Evolutionary conservation across 1,139 yeast genomes (phyloP), one percentile per base, ranked within the genome.

Genomic region (Magnusiomyces suaveolens): DNA sequence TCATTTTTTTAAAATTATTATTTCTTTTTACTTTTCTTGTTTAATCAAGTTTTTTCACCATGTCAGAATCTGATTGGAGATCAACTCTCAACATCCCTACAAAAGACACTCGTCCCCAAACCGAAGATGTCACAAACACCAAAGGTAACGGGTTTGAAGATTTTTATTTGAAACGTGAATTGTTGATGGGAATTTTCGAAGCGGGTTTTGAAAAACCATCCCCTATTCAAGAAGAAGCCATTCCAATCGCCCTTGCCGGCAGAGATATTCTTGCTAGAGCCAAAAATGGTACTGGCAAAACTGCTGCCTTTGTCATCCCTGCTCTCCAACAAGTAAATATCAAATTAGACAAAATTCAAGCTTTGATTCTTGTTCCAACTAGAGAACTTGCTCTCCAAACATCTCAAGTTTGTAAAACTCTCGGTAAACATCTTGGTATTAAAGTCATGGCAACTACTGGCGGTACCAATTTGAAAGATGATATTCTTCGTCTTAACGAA

Each of bases 391-490:
- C 97, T n/a, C 78, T 89, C 64, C 97, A 89, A 71, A 94, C 97
- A 12, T 87, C 97, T 23, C 97, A 92, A 71, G 98, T 92, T 46
- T 96, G 94, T 58, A 84, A 94, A 72, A 90, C 97, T n/a, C 78
- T 92, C 61, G 97, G 97, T 59, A 90, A 89, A 70, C 97, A 92
- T 72, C 76, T 92, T 71, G 92, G 90, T 39, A 76, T 88, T 62
- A 87, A 90, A 69, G 89, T 95, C 69, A 92, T 94, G 97, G 97
- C 92, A 57, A 87, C 97, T 70, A 92, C 98, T 20, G 99, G 99
- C 72, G 99, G 99, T 68, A 94, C 98, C 51, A 82, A 87, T 56
- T 77, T 92, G 63, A 83, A 87, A 72, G 98, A 92, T 72, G 99
- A 92, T 73, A 90, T 92, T 65, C 73, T 92, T 66, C 85, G 98